phyloP scores from a whole-genome alignment of 2,329 filamentous ascomycete genomes.

The Aspergillus ochraceus region DNA sequence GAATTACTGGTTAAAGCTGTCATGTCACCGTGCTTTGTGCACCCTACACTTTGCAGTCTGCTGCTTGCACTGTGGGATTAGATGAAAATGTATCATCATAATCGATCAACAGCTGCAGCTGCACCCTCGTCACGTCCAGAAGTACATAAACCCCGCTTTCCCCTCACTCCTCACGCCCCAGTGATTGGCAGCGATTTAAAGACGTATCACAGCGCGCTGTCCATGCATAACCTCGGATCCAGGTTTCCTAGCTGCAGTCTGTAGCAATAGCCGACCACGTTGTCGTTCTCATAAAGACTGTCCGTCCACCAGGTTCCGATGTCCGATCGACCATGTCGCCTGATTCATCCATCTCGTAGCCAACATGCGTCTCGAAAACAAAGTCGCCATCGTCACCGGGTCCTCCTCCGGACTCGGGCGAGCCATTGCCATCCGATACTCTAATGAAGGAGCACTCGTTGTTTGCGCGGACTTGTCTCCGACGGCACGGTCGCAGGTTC shows the following conservation, averaged over 20 bases:
- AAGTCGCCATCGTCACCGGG: conserved; percentile 48
- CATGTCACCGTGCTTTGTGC: too few relatives aligned
- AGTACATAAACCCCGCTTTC: neutral
- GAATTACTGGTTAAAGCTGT: too few relatives aligned
- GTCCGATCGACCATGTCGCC: too few relatives aligned
- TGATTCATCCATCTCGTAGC: neutral
- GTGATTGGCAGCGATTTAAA: neutral
- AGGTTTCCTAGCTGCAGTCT: too few relatives aligned
- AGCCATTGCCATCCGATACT: conserved; percentile 45
- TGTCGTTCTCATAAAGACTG: too few relatives aligned
- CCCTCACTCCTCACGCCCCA: too few relatives aligned
- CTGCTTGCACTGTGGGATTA: too few relatives aligned
- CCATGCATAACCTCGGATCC: neutral
- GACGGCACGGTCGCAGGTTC: conserved; percentile 7
- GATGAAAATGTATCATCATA: too few relatives aligned
- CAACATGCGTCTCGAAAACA: conserved; percentile 26
- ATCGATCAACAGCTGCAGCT: too few relatives aligned
- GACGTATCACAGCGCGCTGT: neutral
- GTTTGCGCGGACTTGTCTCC: conserved; percentile 43
- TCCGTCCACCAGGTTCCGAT: too few relatives aligned
- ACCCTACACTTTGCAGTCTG: too few relatives aligned
- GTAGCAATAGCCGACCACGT: too few relatives aligned
- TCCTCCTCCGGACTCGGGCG: conserved; percentile 49
- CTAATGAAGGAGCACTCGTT: conserved; percentile 41
- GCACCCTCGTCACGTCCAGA: neutral